A percentile compares a stretch with the other conserved stretches of the same genome.
These are phyloP conservation scores for Beauveria rudraprayagi DNA, from an alignment of 2,329 filamentous ascomycete species.

Conservation along the genomic window DNA sequence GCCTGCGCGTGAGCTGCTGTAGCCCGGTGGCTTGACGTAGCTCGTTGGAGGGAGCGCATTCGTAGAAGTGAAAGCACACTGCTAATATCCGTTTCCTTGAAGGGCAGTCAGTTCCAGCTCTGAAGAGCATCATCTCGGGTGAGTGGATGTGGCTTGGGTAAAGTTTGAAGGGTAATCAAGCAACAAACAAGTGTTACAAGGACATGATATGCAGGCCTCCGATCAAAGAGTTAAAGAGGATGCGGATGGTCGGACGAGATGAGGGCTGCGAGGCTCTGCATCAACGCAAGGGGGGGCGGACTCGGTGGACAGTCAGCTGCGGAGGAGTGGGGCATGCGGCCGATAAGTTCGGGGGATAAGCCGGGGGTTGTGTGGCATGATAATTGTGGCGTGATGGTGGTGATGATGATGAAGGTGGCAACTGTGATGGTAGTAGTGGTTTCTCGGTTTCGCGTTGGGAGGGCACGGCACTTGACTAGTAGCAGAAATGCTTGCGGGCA, in stretches of 20 bases:
- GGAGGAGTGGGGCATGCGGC: not conserved
- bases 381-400: not conserved
- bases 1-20: not conserved
- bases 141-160: not conserved
- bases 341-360: conserved; percentile 1
- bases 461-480: too few species aligned
- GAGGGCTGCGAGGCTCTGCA: not conserved
- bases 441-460: not conserved
- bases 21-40: not conserved
- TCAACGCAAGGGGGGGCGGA: not conserved
- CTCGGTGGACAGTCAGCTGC: too few species aligned
- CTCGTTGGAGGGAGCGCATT: not conserved
- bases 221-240: not conserved
- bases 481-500: too few species aligned
- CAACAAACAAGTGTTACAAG: not conserved
- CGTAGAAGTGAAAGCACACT: not conserved
- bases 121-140: not conserved
- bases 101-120: not conserved
- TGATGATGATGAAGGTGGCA: not conserved
- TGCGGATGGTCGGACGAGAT: too few species aligned
- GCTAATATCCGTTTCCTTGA: not conserved
- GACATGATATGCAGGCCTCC: not conserved
- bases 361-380: not conserved
- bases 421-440: not conserved
- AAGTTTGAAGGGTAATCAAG: not conserved